Evolutionary conservation across 2,329 filamentous ascomycete species (phyloP), one percentile per base, ranked within the genome.

Genomic region (Chrysosporium queenslandicum): DNA sequence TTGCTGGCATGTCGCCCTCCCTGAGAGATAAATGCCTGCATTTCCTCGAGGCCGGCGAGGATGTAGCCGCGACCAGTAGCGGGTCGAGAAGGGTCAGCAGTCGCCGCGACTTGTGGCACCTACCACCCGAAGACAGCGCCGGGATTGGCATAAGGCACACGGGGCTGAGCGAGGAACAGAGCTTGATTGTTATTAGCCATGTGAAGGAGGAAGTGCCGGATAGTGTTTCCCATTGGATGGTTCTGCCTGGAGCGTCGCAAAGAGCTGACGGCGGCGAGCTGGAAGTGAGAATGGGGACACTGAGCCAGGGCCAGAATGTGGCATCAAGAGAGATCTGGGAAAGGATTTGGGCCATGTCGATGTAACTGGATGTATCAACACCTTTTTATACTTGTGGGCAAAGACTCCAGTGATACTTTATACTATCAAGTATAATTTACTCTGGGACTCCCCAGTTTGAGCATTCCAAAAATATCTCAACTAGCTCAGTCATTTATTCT

Each of bases 171-270:
- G 73, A 81, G 0, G 68, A 80, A 20, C 91, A 97, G 69, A 89
- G 89, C 0, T 71, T 98, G 50, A 78, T 97, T n/a, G 88, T 90
- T 58, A 91, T 97, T 55, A 92, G 88, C 56, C 92, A 98, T 70
- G 77, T 91, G 55, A 83, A 82, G 56, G 89, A 95, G 61, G 92
- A 98, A 68, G 86, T 97, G 8, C 92, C 92, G 0, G 82, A 84
- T 46, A 84, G 83, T 58, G 79, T 96, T 21, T 73, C 87, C 43
- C 82, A 94, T 64, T 97, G 86, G 85, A 75, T 97, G 47, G 90
- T 87, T 65, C 72, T 96, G 27, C 89, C 91, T 12, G 37, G 37
- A 40, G 18, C 37, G 11, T 40, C 37, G 4, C 37, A 40, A 1
- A 66, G 65, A 4, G 61, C 59, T 2, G 60, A 52, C 5, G 37